Evolutionary conservation across 345 rosid species (phyloP), one percentile per base, ranked within the genome.

Genomic region (Hypericum perforatum): DNA sequence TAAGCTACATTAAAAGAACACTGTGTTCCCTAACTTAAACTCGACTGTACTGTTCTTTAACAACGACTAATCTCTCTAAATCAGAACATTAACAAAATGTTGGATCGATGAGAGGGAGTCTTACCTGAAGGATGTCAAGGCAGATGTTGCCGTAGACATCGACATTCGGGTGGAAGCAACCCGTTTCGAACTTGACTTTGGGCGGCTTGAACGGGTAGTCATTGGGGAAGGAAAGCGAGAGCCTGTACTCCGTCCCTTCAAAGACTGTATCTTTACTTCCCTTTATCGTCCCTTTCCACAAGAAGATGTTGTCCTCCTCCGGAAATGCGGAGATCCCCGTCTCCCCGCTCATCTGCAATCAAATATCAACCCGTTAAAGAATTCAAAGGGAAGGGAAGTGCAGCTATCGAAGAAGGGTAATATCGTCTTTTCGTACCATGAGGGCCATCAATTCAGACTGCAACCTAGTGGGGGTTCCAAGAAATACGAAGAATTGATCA

Each of bases 101-200:
- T 22, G 32, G 32, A 22, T 22, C 32, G 32, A 22, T 22, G 32
- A 1, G 32, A 1, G 32, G 32, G 32, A 4, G 32, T 40, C 38
- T 9, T 56, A 66, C 71, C 71, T 66, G 71, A 14, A 66, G 71
- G 51, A 66, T 66, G 57, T 66, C 71, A 13, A 66, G 71, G 54
- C 71, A 66, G 55, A 66, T 66, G 58, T 61, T 66, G 53, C 71
- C 71, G 51, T 55, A 66, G 44, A 60, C 65, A 60, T 66, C 71
- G 7, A 66, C 71, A 55, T 66, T 66, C 11, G 66, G 71, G 45
- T 66, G 71, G 51, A 66, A 66, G 58, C 71, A 66, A 8, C 11
- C 50, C 9, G 66, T 60, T 45, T 60, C 71, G 43, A 66, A 66
- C 50, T 61, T 66, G 49, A 66, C 65, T 44, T 66, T 61, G 9